Evolutionary conservation across 1,284 basidiomycete genomes (phyloP).

Genomic region (Melampsora americana): DNA sequence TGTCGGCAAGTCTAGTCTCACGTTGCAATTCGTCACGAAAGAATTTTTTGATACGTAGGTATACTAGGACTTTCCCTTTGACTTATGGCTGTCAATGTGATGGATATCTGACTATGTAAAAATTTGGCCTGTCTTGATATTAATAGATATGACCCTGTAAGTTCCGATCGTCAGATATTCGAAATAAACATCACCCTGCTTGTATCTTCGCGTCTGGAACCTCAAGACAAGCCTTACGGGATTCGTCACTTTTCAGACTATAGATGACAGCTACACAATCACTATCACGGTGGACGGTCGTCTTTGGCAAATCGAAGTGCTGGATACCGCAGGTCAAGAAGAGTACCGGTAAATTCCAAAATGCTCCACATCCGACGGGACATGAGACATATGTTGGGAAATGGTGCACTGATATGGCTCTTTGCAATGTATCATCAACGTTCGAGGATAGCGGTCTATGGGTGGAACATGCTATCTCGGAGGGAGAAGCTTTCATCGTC

Average conservation of each 20-base stretch:
- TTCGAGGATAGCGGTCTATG: neutral
- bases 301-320: neutral
- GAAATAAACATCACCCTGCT: no score
- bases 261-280: neutral
- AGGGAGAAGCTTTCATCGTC: conserved; percentile 3
- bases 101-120: neutral
- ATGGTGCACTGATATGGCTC: no score
- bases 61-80: no score
- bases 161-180: neutral
- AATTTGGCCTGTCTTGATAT: neutral
- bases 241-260: neutral
- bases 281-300: neutral
- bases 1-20: neutral
- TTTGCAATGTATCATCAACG: no score
- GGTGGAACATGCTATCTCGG: neutral
- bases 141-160: neutral
- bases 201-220: neutral
- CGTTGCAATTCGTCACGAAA: neutral
- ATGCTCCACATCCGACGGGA: no score
- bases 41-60: no score
- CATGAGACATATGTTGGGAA: no score
- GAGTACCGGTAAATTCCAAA: neutral
- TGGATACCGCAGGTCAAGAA: neutral
- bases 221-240: neutral
- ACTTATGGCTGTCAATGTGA: no score